Evolutionary conservation across 1,139 yeast genomes (phyloP).

Genomic region (Candida gigantensis): DNA sequence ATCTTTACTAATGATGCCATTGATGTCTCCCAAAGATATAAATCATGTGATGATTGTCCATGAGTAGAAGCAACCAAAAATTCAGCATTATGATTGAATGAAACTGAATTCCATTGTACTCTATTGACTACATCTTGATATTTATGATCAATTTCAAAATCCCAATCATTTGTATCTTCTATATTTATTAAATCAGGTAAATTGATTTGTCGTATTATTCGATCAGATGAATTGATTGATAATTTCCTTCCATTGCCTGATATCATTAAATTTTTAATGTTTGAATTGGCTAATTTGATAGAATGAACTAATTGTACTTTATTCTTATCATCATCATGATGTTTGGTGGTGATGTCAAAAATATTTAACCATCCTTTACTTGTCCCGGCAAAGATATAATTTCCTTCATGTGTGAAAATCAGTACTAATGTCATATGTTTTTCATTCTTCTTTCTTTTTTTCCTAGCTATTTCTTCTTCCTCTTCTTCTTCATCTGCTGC

Average conservation of each 20-base stretch:
- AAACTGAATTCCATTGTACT: conserved; percentile 84
- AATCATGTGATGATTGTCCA: conserved; percentile 83
- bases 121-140: conserved; percentile 91
- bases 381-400: conserved; percentile 69
- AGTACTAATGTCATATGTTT: conserved; percentile 33
- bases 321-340: no score
- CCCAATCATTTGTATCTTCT: conserved; percentile 42
- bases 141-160: conserved; percentile 71
- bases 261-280: conserved; percentile 68
- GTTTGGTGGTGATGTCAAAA: no score
- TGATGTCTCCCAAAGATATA: conserved; percentile 91
- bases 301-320: conserved; percentile 42
- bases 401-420: conserved; percentile 46
- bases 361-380: conserved; percentile 77
- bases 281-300: conserved; percentile 62
- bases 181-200: conserved; percentile 50
- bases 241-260: conserved; percentile 68
- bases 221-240: conserved; percentile 79
- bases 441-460: conserved; percentile 17
- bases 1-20: conserved; percentile 87
- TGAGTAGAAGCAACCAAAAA: conserved; percentile 85
- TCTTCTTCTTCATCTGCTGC: conserved; percentile 21
- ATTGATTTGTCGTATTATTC: conserved; percentile 71
- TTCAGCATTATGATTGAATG: conserved; percentile 78
- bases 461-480: conserved; percentile 19